Percentiles rank a stretch among this genome's conserved stretches.
phyloP scores from a whole-genome alignment of 352 stramenopile species.

The Nothophytophthora sp. region DNA sequence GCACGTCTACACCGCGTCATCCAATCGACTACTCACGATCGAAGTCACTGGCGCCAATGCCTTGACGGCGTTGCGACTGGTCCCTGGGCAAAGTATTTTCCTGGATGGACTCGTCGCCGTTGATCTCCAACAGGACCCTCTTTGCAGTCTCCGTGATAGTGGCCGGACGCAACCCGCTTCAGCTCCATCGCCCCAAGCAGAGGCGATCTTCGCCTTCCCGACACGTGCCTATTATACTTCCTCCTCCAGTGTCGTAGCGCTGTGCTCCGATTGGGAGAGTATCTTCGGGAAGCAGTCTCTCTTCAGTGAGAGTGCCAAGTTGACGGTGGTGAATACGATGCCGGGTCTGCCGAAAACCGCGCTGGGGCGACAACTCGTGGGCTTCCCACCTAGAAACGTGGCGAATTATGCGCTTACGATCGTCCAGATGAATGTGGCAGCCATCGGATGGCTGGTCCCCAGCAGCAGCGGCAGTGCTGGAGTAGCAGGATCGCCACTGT shows the following conservation, averaged over 20 bases:
- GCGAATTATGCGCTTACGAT: conserved; percentile 17
- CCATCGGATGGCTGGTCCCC: conserved; percentile 56
- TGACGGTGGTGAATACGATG: conserved; percentile 51
- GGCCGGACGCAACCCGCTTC: conserved; percentile 3
- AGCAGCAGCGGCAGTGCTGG: neutral
- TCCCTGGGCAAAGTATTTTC: conserved; percentile 50
- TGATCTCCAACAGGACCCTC: conserved; percentile 29
- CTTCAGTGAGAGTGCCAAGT: conserved; percentile 37
- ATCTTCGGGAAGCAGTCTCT: conserved; percentile 68
- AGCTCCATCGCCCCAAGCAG: neutral
- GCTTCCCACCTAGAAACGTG: neutral
- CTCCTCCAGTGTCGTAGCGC: conserved; percentile 30
- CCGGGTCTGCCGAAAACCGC: conserved; percentile 40
- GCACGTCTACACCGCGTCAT: conserved; percentile 52
- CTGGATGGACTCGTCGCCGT: conserved; percentile 58
- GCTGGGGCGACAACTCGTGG: conserved; percentile 7
- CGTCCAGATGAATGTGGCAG: conserved; percentile 32
- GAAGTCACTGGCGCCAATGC: conserved; percentile 58
- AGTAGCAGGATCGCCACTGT: conserved; percentile 5
- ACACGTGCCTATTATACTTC: conserved; percentile 10
- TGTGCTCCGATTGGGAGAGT: conserved; percentile 68
- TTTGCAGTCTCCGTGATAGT: conserved; percentile 27
- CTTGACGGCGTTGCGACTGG: conserved; percentile 38
- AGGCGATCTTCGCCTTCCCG: conserved; percentile 42
- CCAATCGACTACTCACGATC: conserved; percentile 37